A percentile compares a stretch with the other conserved stretches of the same genome.
Conservation (phyloP, 225 moss, liverwort and hornwort species). For the Polytrichum commune region DNA sequence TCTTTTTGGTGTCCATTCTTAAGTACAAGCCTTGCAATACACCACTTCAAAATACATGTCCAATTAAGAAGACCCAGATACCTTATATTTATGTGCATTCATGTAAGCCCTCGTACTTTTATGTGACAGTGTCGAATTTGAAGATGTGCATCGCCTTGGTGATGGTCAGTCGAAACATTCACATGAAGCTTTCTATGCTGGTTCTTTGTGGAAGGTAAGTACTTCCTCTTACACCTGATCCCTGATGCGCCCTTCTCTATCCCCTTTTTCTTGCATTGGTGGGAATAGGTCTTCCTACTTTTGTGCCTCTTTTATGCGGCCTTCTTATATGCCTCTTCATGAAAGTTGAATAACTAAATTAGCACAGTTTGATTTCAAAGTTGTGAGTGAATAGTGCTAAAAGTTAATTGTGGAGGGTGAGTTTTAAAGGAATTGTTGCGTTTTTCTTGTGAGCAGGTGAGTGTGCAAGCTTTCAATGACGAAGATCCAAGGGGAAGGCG, state of each 20-base stretch:
- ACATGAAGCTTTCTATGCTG: conserved; percentile 50
- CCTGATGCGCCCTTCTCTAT: not conserved
- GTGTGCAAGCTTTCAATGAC: conserved; percentile 58
- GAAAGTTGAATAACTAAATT: too few species aligned
- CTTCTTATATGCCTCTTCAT: too few species aligned
- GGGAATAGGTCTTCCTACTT: not conserved
- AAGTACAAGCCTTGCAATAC: too few species aligned
- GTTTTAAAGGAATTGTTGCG: not conserved
- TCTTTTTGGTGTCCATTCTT: too few species aligned
- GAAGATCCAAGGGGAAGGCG: conserved; percentile 53
- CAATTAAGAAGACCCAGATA: too few species aligned
- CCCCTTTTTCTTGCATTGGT: not conserved
- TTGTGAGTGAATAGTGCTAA: too few species aligned
- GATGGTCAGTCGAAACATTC: conserved; percentile 57
- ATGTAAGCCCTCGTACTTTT: not conserved
- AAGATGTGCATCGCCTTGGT: conserved; percentile 48
- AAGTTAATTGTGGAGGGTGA: not conserved
- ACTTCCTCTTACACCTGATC: not conserved
- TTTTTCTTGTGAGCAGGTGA: conserved; percentile 33
- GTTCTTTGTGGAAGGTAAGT: conserved; percentile 51
- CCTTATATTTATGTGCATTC: too few species aligned
- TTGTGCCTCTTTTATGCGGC: too few species aligned
- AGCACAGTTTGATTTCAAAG: too few species aligned
- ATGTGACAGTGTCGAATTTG: conserved; percentile 41
- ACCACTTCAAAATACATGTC: too few species aligned